Evolutionary conservation across 139 green algal genomes (phyloP).

Genomic region (Coccomyxa sp.): DNA sequence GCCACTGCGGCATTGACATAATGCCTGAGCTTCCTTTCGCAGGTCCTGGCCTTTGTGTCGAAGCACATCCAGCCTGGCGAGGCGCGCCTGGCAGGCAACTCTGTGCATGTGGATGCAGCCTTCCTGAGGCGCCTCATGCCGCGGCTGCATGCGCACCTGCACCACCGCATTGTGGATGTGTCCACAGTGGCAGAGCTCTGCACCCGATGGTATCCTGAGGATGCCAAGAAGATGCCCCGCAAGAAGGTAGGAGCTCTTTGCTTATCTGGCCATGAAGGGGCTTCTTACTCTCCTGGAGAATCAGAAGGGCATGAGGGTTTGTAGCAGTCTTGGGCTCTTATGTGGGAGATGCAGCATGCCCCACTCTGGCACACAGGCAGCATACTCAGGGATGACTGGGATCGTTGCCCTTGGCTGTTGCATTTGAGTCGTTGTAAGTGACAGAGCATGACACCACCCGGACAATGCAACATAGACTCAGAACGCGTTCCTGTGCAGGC

Average conservation of each 20-base stretch:
- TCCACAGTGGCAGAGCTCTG: slow-evolving; percentile 73
- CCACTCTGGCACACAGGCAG: too few species aligned
- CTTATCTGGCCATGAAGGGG: background rate
- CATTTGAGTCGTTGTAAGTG: too few species aligned
- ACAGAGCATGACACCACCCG: too few species aligned
- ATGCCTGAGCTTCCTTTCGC: background rate
- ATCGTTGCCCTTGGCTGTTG: too few species aligned
- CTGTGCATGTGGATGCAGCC: slow-evolving; percentile 80
- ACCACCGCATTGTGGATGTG: slow-evolving; percentile 77
- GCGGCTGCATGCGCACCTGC: slow-evolving; percentile 59
- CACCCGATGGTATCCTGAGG: slow-evolving; percentile 52
- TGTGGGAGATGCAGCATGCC: too few species aligned
- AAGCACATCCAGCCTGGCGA: slow-evolving; percentile 37
- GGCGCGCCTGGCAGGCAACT: slow-evolving; percentile 64
- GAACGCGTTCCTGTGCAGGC: slow-evolving; percentile 11
- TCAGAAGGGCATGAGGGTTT: background rate
- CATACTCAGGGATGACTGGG: too few species aligned
- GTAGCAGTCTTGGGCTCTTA: background rate
- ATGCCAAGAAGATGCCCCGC: slow-evolving; percentile 40
- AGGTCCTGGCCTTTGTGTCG: slow-evolving; percentile 67
- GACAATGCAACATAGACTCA: too few species aligned
- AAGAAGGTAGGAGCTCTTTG: slow-evolving; percentile 35
- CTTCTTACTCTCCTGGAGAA: background rate
- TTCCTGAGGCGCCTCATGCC: slow-evolving; percentile 91
- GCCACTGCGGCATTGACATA: background rate